Evolutionary conservation across 345 rosid genomes (phyloP), one percentile per base, ranked within the genome.

Genomic region (Crucihimalaya himalaica): DNA sequence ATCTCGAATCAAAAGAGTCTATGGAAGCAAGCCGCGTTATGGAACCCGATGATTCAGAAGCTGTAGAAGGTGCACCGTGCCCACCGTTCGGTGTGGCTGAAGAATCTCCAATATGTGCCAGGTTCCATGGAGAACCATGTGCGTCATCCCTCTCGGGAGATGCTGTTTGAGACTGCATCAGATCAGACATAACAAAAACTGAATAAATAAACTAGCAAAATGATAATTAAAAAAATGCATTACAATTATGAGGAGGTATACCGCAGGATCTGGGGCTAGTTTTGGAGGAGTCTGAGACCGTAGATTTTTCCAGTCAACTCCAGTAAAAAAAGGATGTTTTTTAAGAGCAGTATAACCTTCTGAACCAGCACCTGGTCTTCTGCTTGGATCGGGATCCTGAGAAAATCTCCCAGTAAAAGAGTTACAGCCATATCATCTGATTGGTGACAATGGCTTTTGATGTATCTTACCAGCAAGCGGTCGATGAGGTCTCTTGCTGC

Each of bases 1-100:
- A 90, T 84, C 88, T 90, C 15, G 98, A 93, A 80, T 93, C 97
- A 54, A 87, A 93, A 71, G 98, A 93, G 70, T 93, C 98, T 25
- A 93, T 90, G 20, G 98, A 89, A 34, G 97, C 97, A n/a, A 93
- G 96, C 77, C 97, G 84, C 23, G 93, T 93, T 70, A 88, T 79
- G 72, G 83, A 84, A 34, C 85, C 81, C 58, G 90, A 80, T 68
- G 83, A 74, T 72, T 90, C 98, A 43, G 87, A 75, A 52, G 88
- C 80, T 48, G 85, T 76, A 27, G 84, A 76, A 15, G 84, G 83
- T 32, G 73, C 84, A 45, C 69, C 66, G 63, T 64, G 81, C n/a
- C 87, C 92, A 40, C 89, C 92, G 54, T 66, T 83, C 59, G 81
- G 89, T 74, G 78, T 71, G 7, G 62, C 75, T 48, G 81, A 82